phyloP scores from a whole-genome alignment of 768 basidiomycete species.

The Tubosaeta sp. region DNA sequence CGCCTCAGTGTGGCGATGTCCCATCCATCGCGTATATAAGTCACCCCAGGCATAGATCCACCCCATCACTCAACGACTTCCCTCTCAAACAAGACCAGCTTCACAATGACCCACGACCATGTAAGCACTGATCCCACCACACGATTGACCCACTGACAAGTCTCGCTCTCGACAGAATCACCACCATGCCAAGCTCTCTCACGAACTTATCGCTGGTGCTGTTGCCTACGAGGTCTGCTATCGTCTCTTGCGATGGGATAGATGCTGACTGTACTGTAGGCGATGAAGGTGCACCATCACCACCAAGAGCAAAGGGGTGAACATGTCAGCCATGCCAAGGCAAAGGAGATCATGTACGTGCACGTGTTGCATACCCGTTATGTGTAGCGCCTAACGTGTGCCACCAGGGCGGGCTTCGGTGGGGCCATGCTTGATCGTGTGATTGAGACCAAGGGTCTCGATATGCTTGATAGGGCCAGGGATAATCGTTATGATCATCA shows the following conservation, averaged over 20 bases:
- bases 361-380: too few relatives aligned
- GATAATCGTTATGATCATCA: background rate
- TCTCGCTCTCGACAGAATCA: background rate
- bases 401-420: background rate
- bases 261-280: background rate
- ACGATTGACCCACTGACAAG: background rate
- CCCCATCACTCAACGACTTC: background rate
- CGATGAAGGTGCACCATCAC: background rate
- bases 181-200: background rate
- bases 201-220: background rate
- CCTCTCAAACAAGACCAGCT: background rate
- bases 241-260: background rate
- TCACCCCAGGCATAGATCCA: too few relatives aligned
- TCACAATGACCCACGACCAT: background rate
- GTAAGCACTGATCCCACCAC: background rate
- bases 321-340: background rate
- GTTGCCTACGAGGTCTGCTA: background rate
- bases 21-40: too few relatives aligned
- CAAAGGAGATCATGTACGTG: background rate
- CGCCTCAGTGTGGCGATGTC: too few relatives aligned
- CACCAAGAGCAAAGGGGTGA: background rate
- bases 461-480: background rate
- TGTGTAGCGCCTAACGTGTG: background rate
- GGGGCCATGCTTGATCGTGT: background rate
- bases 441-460: background rate